Evolutionary conservation across 164 flowering plant species (phyloP).

Genomic region (Malania oleifera): DNA sequence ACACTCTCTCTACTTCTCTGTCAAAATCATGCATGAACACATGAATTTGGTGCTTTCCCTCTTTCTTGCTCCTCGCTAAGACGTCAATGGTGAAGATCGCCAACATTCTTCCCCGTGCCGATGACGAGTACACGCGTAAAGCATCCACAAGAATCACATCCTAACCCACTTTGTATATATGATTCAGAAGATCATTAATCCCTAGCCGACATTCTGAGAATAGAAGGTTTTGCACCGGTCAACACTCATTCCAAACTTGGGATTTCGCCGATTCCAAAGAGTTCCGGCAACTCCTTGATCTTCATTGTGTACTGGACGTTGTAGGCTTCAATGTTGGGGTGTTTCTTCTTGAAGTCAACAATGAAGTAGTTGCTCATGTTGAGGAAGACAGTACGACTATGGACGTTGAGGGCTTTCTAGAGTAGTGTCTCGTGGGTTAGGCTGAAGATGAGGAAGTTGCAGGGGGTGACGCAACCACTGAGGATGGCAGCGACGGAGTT

Average conservation of each 20-base stretch:
- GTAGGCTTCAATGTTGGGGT: slow-evolving; percentile 71
- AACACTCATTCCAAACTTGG: slow-evolving; percentile 30
- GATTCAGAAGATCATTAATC: slow-evolving; percentile 58
- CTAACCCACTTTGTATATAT: slow-evolving; percentile 52
- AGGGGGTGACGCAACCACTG: slow-evolving; percentile 36
- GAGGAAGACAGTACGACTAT: slow-evolving; percentile 71
- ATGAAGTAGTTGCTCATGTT: slow-evolving; percentile 66
- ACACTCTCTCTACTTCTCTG: slow-evolving; percentile 50
- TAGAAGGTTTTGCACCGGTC: slow-evolving; percentile 57
- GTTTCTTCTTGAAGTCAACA: slow-evolving; percentile 40
- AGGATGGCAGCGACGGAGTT: slow-evolving; percentile 42
- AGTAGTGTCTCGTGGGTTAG: slow-evolving; percentile 80
- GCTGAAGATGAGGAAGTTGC: slow-evolving; percentile 82
- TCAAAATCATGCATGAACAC: slow-evolving; percentile 54
- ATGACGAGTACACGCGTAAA: slow-evolving; percentile 40
- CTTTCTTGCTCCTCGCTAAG: slow-evolving; percentile 45
- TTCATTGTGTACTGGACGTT: slow-evolving; percentile 70
- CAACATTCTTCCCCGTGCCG: slow-evolving; percentile 56
- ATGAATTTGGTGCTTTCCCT: slow-evolving; percentile 25
- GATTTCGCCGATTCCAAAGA: slow-evolving; percentile 20
- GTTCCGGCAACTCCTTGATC: slow-evolving; percentile 21
- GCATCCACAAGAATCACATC: slow-evolving; percentile 61
- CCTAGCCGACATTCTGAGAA: slow-evolving; percentile 59
- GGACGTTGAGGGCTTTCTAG: slow-evolving; percentile 67
- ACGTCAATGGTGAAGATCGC: slow-evolving; percentile 56